Conservation (phyloP, 2,329 filamentous ascomycete genomes). For the Periconia digitata region DNA sequence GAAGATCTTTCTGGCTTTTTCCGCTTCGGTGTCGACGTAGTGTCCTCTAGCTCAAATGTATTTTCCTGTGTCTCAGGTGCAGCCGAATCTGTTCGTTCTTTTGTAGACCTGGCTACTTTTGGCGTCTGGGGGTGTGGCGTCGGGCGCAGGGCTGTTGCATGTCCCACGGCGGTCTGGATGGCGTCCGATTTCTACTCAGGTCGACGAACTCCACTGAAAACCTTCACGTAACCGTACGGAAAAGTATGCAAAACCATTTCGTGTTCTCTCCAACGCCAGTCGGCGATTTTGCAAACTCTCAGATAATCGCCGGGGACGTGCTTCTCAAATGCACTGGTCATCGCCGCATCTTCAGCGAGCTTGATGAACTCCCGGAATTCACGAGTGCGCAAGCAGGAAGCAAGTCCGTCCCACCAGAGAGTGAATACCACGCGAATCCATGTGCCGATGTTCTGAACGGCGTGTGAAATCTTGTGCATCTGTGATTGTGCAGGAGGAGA, state of each 20-base stretch:
- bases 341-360: conserved; percentile 36
- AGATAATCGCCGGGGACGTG: background rate
- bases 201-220: background rate
- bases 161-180: no score
- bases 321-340: background rate
- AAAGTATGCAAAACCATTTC: background rate
- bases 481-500: background rate
- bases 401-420: conserved; percentile 67
- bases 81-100: no score
- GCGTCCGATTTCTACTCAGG: background rate
- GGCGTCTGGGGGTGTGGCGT: no score
- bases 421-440: conserved; percentile 67
- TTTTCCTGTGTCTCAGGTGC: no score
- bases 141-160: no score
- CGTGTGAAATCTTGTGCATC: background rate
- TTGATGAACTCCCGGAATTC: conserved; percentile 65
- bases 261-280: background rate
- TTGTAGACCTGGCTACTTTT: no score
- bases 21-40: no score
- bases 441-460: conserved; percentile 48
- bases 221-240: conserved; percentile 1
- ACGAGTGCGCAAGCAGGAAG: conserved; percentile 68
- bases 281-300: background rate
- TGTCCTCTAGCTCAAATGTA: no score
- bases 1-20: no score